Conservation (phyloP, 306 rosid species). For the Fagus sylvatica region DNA sequence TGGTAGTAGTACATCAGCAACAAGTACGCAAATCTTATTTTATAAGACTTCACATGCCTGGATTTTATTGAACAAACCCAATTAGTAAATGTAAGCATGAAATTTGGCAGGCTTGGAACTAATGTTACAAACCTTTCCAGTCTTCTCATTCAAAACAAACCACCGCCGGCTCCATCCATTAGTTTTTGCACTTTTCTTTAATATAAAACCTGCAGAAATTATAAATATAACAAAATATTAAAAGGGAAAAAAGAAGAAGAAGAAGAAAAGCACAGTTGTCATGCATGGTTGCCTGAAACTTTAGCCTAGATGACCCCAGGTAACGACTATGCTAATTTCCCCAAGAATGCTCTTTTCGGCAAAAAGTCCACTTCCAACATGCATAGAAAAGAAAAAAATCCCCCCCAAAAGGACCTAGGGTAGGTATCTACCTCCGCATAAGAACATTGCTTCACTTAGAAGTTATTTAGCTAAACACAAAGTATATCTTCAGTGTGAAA, state of each 20-base stretch:
- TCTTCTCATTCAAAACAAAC: constrained; percentile 95
- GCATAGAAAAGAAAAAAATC: neutral
- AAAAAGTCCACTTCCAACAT: neutral
- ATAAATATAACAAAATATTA: constrained; percentile 1
- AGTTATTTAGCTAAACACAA: neutral
- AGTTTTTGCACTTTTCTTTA: constrained; percentile 89
- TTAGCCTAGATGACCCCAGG: no score
- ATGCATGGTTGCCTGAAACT: constrained; percentile 2
- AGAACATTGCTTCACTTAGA: neutral
- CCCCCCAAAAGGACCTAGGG: neutral
- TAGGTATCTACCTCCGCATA: neutral
- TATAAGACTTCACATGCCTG: neutral
- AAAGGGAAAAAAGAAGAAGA: no score
- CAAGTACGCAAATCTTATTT: neutral
- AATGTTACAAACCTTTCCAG: constrained; percentile 77
- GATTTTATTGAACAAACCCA: constrained; percentile 4
- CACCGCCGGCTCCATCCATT: constrained; percentile 95
- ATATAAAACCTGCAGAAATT: constrained; percentile 63
- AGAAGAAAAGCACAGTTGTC: no score
- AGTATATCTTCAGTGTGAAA: neutral
- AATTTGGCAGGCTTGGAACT: neutral
- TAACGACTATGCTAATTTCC: neutral
- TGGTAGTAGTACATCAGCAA: constrained; percentile 1
- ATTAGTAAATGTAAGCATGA: neutral
- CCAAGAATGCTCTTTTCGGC: neutral